A percentile compares a stretch with the other conserved stretches of the same genome.
These are phyloP conservation scores for Jatropha multifida DNA, from an alignment of 441 rosid species.

Conservation along the genomic window DNA sequence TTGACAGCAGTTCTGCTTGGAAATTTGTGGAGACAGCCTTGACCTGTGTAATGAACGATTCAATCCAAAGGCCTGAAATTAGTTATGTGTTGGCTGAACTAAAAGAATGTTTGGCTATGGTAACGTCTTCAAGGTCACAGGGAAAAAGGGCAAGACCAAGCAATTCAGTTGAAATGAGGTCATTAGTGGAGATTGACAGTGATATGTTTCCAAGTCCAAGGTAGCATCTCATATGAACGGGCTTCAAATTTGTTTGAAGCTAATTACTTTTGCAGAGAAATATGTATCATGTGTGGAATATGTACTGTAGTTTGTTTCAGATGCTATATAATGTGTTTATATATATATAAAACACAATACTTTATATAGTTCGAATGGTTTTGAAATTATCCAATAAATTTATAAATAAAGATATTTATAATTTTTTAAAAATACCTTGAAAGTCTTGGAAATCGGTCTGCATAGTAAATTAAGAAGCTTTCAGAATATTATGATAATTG, in stretches of 20 bases:
- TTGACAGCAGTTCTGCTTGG: conserved; percentile 36
- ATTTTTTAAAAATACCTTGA: too few relatives aligned
- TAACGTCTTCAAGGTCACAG: neutral
- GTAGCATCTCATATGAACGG: neutral
- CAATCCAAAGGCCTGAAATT: conserved; percentile 40
- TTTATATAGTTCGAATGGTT: neutral
- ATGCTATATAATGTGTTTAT: neutral
- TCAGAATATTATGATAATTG: too few relatives aligned
- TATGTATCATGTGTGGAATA: too few relatives aligned
- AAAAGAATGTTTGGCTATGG: conserved; percentile 39
- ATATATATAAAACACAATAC: neutral
- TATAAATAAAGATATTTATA: too few relatives aligned
- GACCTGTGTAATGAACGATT: conserved; percentile 33
- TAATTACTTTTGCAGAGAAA: neutral
- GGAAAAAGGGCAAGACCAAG: neutral
- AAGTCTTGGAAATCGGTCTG: too few relatives aligned
- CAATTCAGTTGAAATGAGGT: neutral
- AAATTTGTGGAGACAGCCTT: conserved; percentile 44
- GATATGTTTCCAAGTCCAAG: neutral
- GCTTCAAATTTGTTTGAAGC: neutral
- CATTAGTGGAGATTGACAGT: neutral
- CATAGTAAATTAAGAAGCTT: too few relatives aligned
- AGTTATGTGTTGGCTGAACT: conserved; percentile 35
- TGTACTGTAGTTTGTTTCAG: neutral
- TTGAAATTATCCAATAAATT: neutral